Percentiles rank a stretch among this genome's conserved stretches.
Conservation (phyloP, 768 basidiomycete species). For the Guyanaporus albipodus region DNA sequence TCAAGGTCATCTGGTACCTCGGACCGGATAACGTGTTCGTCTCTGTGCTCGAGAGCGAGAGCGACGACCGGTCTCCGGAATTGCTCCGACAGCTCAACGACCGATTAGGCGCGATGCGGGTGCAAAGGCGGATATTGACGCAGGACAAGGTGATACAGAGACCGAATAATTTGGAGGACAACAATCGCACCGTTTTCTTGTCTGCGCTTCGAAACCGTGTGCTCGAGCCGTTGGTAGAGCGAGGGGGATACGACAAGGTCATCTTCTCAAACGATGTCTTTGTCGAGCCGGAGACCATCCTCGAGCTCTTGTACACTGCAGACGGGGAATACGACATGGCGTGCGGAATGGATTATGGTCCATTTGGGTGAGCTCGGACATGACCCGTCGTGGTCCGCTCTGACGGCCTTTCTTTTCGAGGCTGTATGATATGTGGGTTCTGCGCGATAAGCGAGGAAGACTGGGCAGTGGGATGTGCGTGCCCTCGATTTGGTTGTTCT, state of each 20-base stretch:
- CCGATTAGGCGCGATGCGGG: conserved; percentile 8
- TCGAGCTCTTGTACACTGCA: conserved; percentile 37
- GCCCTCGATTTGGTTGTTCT: not conserved
- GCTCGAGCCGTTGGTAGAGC: conserved; percentile 37
- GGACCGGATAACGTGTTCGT: conserved; percentile 42
- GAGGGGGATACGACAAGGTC: conserved; percentile 36
- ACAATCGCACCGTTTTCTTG: conserved; percentile 8
- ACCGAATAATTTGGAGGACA: not conserved
- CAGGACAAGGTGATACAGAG: conserved; percentile 5
- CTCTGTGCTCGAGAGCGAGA: conserved; percentile 41
- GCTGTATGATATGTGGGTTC: conserved; percentile 22
- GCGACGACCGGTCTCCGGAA: conserved; percentile 7
- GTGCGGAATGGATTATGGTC: conserved; percentile 38
- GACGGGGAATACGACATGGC: conserved; percentile 41
- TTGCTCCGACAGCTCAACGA: conserved; percentile 11
- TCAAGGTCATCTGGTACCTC: conserved; percentile 35
- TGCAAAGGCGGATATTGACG: conserved; percentile 13
- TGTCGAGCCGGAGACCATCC: conserved; percentile 37
- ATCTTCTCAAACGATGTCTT: conserved; percentile 43
- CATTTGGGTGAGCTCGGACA: conserved; percentile 30
- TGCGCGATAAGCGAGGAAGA: conserved; percentile 19
- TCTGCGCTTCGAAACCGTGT: conserved; percentile 37
- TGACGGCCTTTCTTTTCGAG: conserved; percentile 7
- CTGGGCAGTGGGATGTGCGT: conserved; percentile 16
- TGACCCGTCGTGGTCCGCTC: not conserved